Evolutionary conservation across 768 basidiomycete genomes (phyloP), one percentile per base, ranked within the genome.

Genomic region (Terana coerulea): DNA sequence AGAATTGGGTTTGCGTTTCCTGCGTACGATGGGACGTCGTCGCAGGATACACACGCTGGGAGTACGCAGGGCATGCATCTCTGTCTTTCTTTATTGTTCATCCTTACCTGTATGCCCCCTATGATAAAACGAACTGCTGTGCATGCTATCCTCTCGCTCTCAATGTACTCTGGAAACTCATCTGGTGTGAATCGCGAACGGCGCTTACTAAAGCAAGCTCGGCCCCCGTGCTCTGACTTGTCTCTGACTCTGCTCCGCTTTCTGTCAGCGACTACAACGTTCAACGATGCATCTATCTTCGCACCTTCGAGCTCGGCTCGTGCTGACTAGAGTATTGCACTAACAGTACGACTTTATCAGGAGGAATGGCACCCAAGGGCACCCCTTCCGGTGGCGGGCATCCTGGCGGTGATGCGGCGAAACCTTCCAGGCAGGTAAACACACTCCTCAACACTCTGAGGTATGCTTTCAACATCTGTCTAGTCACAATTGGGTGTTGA

Each of bases 361-460:
- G n/a, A n/a, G n/a, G 37, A 19, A 39, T 39, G 37, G 37, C 37
- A 3, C 17, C 37, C 14, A 39, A 39, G 17, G 37, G 37, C 11
- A 22, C 17, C 24, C 37, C 2, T 17, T 39, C n/a, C n/a, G 3
- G 42, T 24, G 22, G 24, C 4, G 2, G 6, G 17, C 45, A 21
- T 15, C 6, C 19, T 4, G 5, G 31, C 34, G 15, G 47, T 3
- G 19, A 25, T 10, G 10, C 41, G 39, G 28, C 9, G n/a, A n/a
- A n/a, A n/a, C n/a, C n/a, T n/a, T n/a, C n/a, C 47, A 56, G 66
- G 28, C 60, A 67, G 39, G 79, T 83, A 12, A 82, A 75, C 54
- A 63, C 74, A 48, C 61, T 76, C 11, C 67, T 84, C 29, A 79
- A 79, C 53, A 78, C 69, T 3, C 66, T 83, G 26, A 76, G 81